Percentiles rank a stretch among this genome's conserved stretches.
Conservation (phyloP, 2,329 filamentous ascomycete genomes). For the Aspergillus vadensis region DNA sequence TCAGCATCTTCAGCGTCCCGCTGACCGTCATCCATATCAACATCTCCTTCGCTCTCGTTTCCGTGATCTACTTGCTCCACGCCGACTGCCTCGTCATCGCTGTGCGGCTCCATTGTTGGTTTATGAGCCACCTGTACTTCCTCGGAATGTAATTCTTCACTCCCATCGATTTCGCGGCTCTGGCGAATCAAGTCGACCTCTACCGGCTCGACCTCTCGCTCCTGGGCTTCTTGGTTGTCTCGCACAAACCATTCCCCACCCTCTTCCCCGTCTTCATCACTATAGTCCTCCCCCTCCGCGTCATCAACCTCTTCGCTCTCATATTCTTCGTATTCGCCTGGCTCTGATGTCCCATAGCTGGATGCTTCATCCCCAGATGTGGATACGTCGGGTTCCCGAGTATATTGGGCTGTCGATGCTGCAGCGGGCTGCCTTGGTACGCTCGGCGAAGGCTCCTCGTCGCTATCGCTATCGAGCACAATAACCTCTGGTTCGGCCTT, state of each 20-base stretch:
- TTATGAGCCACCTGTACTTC: neutral
- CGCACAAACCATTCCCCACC: neutral
- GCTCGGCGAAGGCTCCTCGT: conserved; percentile 34
- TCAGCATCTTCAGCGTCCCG: neutral
- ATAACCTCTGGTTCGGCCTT: conserved; percentile 39
- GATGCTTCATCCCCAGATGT: conserved; percentile 8
- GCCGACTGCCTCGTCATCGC: neutral
- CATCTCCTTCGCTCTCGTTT: neutral
- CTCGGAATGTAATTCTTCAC: neutral
- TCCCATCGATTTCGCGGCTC: neutral
- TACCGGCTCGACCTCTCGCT: neutral
- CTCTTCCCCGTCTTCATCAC: neutral
- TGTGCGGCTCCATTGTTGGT: neutral
- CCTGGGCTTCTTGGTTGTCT: neutral
- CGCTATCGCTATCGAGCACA: conserved; percentile 46
- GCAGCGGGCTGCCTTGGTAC: neutral
- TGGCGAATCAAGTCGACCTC: neutral
- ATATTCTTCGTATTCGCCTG: conserved; percentile 1
- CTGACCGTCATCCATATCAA: neutral
- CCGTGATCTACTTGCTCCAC: neutral
- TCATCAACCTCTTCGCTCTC: neutral
- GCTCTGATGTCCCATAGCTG: neutral
- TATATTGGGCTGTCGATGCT: neutral
- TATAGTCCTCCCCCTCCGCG: conserved; percentile 1
- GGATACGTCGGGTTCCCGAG: conserved; percentile 4